A percentile compares a stretch with the other conserved stretches of the same genome.
Evolutionary conservation across 1,139 yeast species (phyloP).

Genomic region (Pichia sp.): DNA sequence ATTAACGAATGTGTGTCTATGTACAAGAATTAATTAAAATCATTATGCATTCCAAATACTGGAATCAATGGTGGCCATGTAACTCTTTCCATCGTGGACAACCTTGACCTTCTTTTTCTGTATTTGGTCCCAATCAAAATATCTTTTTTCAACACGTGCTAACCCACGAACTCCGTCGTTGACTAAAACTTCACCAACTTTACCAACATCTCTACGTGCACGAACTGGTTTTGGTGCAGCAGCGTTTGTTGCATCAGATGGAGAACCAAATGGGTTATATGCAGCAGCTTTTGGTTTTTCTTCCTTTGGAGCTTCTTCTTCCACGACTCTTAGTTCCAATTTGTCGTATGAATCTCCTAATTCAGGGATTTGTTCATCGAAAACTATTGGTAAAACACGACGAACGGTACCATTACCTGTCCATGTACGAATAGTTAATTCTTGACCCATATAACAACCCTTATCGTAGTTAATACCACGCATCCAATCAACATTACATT

Average conservation of each 20-base stretch:
- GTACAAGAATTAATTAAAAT: not conserved
- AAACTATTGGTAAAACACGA: conserved; percentile 71
- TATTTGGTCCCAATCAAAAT: conserved; percentile 47
- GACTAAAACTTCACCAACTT: conserved; percentile 58
- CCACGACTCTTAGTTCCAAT: conserved; percentile 19
- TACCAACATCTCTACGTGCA: conserved; percentile 35
- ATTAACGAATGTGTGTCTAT: not conserved
- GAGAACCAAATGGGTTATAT: conserved; percentile 11
- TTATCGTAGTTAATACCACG: conserved; percentile 84
- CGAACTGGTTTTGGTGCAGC: conserved; percentile 28
- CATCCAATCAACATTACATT: conserved; percentile 75
- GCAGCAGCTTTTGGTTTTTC: not conserved
- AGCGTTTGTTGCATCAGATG: conserved; percentile 15
- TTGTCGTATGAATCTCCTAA: conserved; percentile 17
- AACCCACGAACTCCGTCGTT: conserved; percentile 64
- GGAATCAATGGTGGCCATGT: conserved; percentile 10
- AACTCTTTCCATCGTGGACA: conserved; percentile 13
- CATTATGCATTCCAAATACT: conserved; percentile 10
- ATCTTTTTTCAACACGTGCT: conserved; percentile 35
- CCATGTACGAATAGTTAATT: conserved; percentile 83
- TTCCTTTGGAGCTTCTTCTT: not conserved
- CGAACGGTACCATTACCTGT: conserved; percentile 83
- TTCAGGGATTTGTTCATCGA: conserved; percentile 32
- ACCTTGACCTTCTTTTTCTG: conserved; percentile 28
- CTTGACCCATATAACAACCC: conserved; percentile 98